phyloP scores from a whole-genome alignment of 192 early-diverging fungal genomes.

The Cladochytrium replicatum region DNA sequence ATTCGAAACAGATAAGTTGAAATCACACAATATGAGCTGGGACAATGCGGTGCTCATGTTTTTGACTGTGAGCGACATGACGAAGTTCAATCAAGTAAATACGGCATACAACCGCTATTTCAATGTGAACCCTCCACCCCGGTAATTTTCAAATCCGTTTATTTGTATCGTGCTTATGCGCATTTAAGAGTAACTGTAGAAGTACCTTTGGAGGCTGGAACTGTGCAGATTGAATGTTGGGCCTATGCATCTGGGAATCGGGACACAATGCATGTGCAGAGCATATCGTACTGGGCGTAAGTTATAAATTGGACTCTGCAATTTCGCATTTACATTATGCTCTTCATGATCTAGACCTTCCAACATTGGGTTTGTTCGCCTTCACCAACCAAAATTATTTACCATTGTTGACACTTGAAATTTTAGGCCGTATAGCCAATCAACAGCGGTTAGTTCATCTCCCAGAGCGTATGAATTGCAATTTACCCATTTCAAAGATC shows the following conservation, averaged over 20 bases:
- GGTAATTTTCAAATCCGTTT: constrained; percentile 25
- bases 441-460: constrained; percentile 26
- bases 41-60: constrained; percentile 53
- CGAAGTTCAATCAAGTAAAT: constrained; percentile 54
- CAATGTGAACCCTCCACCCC: constrained; percentile 62
- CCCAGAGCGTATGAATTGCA: neutral
- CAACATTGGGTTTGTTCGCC: constrained; percentile 54
- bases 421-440: constrained; percentile 62
- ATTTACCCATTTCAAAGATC: constrained; percentile 19
- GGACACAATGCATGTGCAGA: constrained; percentile 68
- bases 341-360: constrained; percentile 41
- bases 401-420: neutral
- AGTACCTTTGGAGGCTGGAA: constrained; percentile 23
- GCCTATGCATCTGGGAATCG: constrained; percentile 21
- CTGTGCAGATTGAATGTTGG: constrained; percentile 55
- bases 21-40: constrained; percentile 32
- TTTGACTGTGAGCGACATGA: constrained; percentile 58
- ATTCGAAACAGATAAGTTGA: constrained; percentile 26
- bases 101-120: constrained; percentile 56
- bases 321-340: constrained; percentile 3
- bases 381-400: neutral
- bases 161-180: neutral
- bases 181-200: constrained; percentile 52
- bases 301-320: constrained; percentile 12
- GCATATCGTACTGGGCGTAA: constrained; percentile 79